These are phyloP conservation scores for Phaeotremella fagi DNA, from an alignment of 768 basidiomycete genomes.

Conservation along the genomic window DNA sequence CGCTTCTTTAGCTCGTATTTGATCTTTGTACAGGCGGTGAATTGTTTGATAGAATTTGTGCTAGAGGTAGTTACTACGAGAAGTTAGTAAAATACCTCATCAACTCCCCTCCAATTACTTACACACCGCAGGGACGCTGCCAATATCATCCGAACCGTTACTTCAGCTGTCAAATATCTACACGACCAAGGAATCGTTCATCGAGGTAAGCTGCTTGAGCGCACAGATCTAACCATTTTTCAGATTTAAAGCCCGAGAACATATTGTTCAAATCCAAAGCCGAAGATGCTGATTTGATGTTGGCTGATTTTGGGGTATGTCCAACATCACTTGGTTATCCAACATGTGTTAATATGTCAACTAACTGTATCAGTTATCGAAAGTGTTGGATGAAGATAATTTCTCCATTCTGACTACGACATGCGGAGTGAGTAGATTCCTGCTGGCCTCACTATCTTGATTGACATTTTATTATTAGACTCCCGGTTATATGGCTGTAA, in stretches of 20 bases:
- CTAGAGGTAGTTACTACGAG: conserved; percentile 94
- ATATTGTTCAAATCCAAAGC: conserved; percentile 83
- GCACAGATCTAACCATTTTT: background rate
- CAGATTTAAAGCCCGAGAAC: conserved; percentile 96
- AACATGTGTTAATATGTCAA: background rate
- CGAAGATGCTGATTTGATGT: conserved; percentile 91
- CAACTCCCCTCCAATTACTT: background rate
- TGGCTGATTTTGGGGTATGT: conserved; percentile 93
- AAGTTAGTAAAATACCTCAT: conserved; percentile 56
- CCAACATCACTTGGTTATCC: background rate
- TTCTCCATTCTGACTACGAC: conserved; percentile 85
- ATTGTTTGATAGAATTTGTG: conserved; percentile 98
- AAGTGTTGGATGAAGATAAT: conserved; percentile 86
- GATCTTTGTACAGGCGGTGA: conserved; percentile 97
- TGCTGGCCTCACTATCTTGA: background rate
- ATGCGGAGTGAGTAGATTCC: conserved; percentile 69
- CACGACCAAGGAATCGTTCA: conserved; percentile 91
- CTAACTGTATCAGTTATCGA: conserved; percentile 46
- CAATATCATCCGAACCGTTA: conserved; percentile 76
- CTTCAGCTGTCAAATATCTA: conserved; percentile 82
- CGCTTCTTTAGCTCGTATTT: conserved; percentile 68
- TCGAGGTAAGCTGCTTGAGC: conserved; percentile 55
- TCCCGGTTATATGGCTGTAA: conserved; percentile 45
- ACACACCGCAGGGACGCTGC: conserved; percentile 69
- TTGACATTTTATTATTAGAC: conserved; percentile 16